phyloP scores from a whole-genome alignment of 208 protist species.

The Kentomonas sorsogonicus region DNA sequence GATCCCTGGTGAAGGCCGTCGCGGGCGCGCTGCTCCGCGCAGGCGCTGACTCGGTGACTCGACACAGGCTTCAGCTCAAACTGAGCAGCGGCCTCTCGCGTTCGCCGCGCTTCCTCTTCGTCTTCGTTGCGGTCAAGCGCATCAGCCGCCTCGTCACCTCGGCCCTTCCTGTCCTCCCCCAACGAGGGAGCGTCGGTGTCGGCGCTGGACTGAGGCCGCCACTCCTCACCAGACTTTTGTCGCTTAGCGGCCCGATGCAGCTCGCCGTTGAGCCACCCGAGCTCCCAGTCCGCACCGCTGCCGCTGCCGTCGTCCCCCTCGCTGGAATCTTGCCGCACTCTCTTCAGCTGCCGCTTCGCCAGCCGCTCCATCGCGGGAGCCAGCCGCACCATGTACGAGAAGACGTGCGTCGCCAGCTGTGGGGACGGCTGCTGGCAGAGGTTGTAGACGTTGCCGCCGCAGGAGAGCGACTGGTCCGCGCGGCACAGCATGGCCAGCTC shows the following conservation, averaged over 20 bases:
- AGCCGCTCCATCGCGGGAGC: constrained; percentile 51
- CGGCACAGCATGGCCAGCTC: constrained; percentile 65
- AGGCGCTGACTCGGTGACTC: constrained; percentile 36
- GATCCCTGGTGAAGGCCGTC: constrained; percentile 62
- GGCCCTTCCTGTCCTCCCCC: constrained; percentile 19
- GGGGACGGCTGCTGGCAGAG: too few species aligned
- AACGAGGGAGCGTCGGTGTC: constrained; percentile 37
- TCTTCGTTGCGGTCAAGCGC: constrained; percentile 17
- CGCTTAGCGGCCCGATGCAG: constrained; percentile 24
- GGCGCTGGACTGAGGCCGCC: too few species aligned
- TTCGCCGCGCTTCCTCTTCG: constrained; percentile 25
- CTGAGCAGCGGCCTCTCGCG: constrained; percentile 20
- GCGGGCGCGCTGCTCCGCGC: constrained; percentile 48
- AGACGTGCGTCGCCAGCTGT: constrained; percentile 80
- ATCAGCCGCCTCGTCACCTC: not conserved
- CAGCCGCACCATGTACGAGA: constrained; percentile 70
- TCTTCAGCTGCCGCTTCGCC: too few species aligned
- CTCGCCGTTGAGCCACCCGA: constrained; percentile 78
- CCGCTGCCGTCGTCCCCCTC: constrained; percentile 54
- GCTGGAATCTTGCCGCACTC: constrained; percentile 29
- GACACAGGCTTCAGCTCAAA: constrained; percentile 38
- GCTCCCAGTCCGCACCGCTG: constrained; percentile 68
- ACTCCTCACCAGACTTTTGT: too few species aligned
- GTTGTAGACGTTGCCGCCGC: constrained; percentile 62
- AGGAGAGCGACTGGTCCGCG: constrained; percentile 70